Percentiles rank a stretch among this genome's conserved stretches.
Conservation (phyloP, 352 stramenopile species). For the Phytophthora sp. region DNA sequence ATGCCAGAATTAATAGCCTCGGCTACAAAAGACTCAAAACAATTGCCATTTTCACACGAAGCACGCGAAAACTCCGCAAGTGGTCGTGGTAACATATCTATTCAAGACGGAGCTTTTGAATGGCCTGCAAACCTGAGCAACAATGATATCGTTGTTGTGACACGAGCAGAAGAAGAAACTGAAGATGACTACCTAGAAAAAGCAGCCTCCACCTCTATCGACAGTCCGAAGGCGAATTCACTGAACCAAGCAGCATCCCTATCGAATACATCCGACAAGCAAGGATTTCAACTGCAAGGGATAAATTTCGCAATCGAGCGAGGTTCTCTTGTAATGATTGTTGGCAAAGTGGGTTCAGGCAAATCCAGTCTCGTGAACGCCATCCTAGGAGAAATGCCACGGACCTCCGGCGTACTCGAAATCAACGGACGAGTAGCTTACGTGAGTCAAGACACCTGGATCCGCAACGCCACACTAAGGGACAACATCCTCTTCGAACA, state of each 20-base stretch:
- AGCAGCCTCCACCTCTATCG: neutral
- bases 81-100: constrained; percentile 16
- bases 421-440: constrained; percentile 64
- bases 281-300: constrained; percentile 25
- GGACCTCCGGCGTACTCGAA: constrained; percentile 16
- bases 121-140: constrained; percentile 23
- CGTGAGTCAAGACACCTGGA: constrained; percentile 91
- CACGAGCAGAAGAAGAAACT: neutral
- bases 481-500: constrained; percentile 92
- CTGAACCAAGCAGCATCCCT: neutral
- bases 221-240: neutral
- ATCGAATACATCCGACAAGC: neutral
- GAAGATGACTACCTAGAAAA: neutral
- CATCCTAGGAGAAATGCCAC: constrained; percentile 54
- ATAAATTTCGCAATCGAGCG: constrained; percentile 65
- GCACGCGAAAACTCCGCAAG: neutral
- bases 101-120: constrained; percentile 25
- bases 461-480: constrained; percentile 87
- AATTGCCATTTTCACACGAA: neutral
- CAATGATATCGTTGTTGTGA: constrained; percentile 28
- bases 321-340: constrained; percentile 61
- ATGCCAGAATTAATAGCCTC: neutral
- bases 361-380: constrained; percentile 61
- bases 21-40: neutral
- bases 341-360: constrained; percentile 50